phyloP scores from a whole-genome alignment of 306 rosid genomes.

The Sicyos baderoa region DNA sequence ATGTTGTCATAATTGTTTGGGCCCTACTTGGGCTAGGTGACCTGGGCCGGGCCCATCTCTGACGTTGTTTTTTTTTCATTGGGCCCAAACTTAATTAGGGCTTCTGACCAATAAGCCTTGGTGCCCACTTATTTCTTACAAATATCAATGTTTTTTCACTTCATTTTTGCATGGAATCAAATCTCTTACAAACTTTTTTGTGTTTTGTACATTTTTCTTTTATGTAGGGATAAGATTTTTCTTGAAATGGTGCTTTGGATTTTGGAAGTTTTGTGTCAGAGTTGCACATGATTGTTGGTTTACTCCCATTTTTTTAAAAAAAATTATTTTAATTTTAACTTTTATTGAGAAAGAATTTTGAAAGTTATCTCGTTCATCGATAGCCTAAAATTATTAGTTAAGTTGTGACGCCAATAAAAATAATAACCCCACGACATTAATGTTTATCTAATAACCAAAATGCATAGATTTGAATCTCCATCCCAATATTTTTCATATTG shows the following conservation, averaged over 20 bases:
- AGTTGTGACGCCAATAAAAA: too few species aligned
- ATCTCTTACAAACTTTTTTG: not conserved
- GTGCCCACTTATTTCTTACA: too few species aligned
- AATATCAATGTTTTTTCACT: not conserved
- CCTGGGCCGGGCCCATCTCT: constrained; percentile 12
- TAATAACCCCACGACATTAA: too few species aligned
- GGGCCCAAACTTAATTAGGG: constrained; percentile 15
- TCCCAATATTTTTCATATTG: too few species aligned
- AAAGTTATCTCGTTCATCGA: too few species aligned
- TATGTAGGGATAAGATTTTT: not conserved
- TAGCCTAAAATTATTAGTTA: too few species aligned
- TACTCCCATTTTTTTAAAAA: too few species aligned
- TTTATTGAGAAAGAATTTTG: too few species aligned
- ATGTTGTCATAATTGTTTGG: not conserved
- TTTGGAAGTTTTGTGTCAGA: not conserved
- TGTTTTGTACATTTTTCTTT: not conserved
- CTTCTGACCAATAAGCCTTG: not conserved
- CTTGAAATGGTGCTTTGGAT: not conserved
- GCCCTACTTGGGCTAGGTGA: not conserved
- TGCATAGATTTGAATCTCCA: too few species aligned
- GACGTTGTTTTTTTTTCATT: too few species aligned
- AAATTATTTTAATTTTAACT: too few species aligned
- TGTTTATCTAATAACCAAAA: too few species aligned
- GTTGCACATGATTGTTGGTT: not conserved
- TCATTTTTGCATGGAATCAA: not conserved